Evolutionary conservation across 2,329 filamentous ascomycete species (phyloP), one percentile per base, ranked within the genome.

Genomic region (Phaeomoniella chlamydospora): DNA sequence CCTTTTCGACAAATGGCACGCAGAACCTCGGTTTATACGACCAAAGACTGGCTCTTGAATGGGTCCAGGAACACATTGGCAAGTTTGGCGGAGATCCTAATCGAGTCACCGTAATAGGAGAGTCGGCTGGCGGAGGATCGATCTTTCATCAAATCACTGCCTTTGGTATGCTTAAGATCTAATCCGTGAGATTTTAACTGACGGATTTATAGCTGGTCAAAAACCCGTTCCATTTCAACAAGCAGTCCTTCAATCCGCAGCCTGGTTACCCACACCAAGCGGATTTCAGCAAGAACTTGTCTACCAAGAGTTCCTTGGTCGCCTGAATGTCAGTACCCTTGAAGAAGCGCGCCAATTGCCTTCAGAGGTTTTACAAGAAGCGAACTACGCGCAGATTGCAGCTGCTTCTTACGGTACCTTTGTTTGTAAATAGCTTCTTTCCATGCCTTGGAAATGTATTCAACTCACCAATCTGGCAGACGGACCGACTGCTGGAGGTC

Each of bases 41-140:
- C 39, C 71, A 75, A 46, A 58, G 67, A 10, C 54, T 72, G 13
- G 40, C 34, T 22, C 52, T 77, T 5, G 56, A 73, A 43, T 77
- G 72, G 72, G 59, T 75, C 3, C 61, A 68, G 37, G 48, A 63
- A 29, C 55, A 72, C 40, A 72, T 74, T 37, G 53, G 64, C 43
- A 49, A 61, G 9, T 76, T 75, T 43, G 70, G 72, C 6, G 71
- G 71, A 10, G 64, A 74, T 46, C 52, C 60, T 2, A 49, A 56
- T 3, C 55, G 57, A 11, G 61, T 73, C 26, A 72, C 68, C 1
- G 55, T 71, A 11, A 56, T 69, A 13, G 68, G 67, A 4, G 56
- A 68, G 45, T 67, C 61, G 16, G 68, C 70, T 18, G 69, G 69
- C 19, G 68, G 46, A 56, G 6, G 66, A 64, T 35, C 35, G 22